A percentile compares a stretch with the other conserved stretches of the same genome.
Evolutionary conservation across 257 asterid genomes (phyloP).

Genomic region (Agastache rugosa): DNA sequence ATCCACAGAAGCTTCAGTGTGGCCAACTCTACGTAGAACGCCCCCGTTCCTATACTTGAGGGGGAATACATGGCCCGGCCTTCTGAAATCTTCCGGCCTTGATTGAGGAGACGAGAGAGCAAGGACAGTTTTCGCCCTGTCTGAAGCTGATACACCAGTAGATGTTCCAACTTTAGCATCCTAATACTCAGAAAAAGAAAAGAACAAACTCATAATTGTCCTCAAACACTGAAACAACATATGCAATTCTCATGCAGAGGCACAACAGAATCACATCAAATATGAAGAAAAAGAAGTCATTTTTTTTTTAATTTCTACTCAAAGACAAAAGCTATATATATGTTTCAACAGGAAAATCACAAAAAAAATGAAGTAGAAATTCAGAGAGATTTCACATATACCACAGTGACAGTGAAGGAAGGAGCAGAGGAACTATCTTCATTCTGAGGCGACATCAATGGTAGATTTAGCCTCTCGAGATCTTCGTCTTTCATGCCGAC

Average conservation of each 20-base stretch:
- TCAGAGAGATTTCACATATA: constrained; percentile 32
- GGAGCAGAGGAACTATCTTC: constrained; percentile 81
- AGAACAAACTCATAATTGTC: neutral
- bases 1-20: constrained; percentile 87
- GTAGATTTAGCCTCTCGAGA: constrained; percentile 76
- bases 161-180: constrained; percentile 77
- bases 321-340: too few species aligned
- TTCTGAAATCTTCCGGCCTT: constrained; percentile 69
- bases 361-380: neutral
- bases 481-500: constrained; percentile 85
- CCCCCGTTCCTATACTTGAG: constrained; percentile 83
- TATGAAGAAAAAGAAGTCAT: neutral
- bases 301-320: neutral
- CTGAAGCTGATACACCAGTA: constrained; percentile 82
- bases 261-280: neutral
- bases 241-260: neutral
- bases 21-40: constrained; percentile 77
- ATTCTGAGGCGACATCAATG: constrained; percentile 77
- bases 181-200: constrained; percentile 37
- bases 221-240: neutral
- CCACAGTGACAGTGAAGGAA: constrained; percentile 90
- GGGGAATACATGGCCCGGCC: constrained; percentile 92
- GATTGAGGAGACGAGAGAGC: constrained; percentile 71
- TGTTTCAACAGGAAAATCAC: too few species aligned
- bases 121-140: constrained; percentile 75